These are phyloP conservation scores for Chaetoceros muelleri DNA, from an alignment of 108 stramenopile species.

Conservation along the genomic window DNA sequence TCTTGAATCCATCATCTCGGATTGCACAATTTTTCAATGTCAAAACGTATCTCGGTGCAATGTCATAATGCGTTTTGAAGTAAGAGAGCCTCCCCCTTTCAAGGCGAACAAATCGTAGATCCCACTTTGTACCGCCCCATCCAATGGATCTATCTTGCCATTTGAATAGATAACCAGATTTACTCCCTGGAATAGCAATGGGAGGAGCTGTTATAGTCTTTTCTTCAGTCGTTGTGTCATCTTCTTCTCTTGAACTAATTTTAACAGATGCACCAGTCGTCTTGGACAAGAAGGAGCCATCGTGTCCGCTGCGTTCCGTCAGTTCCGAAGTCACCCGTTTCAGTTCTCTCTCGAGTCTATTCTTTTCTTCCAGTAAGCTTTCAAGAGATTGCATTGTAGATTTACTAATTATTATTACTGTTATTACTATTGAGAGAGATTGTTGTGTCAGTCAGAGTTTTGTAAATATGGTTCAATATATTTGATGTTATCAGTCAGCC, in stretches of 20 bases:
- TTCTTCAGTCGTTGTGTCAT: too few species aligned
- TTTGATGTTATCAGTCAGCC: too few species aligned
- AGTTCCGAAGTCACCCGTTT: neutral
- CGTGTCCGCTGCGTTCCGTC: neutral
- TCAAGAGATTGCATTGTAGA: neutral
- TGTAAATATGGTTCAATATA: too few species aligned
- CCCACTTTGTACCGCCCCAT: constrained; percentile 77
- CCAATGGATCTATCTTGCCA: constrained; percentile 76
- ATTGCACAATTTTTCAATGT: constrained; percentile 70
- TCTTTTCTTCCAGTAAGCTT: neutral
- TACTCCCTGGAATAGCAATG: constrained; percentile 2
- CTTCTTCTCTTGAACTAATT: too few species aligned
- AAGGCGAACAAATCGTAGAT: constrained; percentile 49
- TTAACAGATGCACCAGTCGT: too few species aligned
- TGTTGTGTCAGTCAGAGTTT: too few species aligned
- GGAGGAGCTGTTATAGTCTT: neutral
- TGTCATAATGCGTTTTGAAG: constrained; percentile 38
- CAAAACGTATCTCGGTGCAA: constrained; percentile 47
- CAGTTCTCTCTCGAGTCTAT: neutral
- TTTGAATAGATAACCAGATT: constrained; percentile 57
- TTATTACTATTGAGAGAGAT: too few species aligned
- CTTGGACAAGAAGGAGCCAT: too few species aligned
- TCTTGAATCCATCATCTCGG: constrained; percentile 67
- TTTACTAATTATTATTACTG: too few species aligned
- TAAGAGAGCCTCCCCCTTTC: constrained; percentile 52